Evolutionary conservation across 2,329 filamentous ascomycete genomes (phyloP).

Genomic region (Alternaria sp.): DNA sequence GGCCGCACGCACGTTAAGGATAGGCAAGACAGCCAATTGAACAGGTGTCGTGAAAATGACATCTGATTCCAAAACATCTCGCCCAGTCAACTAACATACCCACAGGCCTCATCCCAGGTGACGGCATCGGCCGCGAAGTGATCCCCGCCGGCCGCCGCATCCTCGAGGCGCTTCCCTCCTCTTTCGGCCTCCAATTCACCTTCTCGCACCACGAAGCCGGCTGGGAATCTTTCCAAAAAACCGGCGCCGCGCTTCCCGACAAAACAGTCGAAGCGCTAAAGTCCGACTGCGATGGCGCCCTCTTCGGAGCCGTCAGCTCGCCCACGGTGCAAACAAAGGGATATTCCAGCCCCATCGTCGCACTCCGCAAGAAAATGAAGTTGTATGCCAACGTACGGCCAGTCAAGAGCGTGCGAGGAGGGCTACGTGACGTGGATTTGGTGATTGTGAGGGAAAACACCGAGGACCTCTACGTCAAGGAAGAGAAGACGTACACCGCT

Average conservation of each 20-base stretch:
- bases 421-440: constrained; percentile 79
- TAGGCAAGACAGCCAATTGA: constrained; percentile 27
- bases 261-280: constrained; percentile 88
- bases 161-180: constrained; percentile 90
- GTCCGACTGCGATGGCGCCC: constrained; percentile 90
- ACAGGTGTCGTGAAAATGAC: too few species aligned
- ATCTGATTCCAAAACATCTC: too few species aligned
- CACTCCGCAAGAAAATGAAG: constrained; percentile 91
- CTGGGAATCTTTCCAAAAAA: constrained; percentile 91
- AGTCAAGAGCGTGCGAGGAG: constrained; percentile 80
- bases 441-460: constrained; percentile 99
- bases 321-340: constrained; percentile 89
- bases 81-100: constrained; percentile 6
- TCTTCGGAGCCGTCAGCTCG: constrained; percentile 94
- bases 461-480: constrained; percentile 97
- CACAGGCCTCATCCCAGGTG: constrained; percentile 91
- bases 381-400: constrained; percentile 98
- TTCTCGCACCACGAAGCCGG: constrained; percentile 94
- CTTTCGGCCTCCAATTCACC: constrained; percentile 90
- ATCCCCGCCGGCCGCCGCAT: constrained; percentile 91
- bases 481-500: constrained; percentile 83
- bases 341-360: constrained; percentile 96
- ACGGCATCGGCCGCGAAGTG: constrained; percentile 98
- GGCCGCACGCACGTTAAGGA: constrained; percentile 45
- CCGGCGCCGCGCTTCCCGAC: constrained; percentile 86